Evolutionary conservation across 495 filamentous ascomycete genomes (phyloP).

Genomic region (Penicillium herquei): DNA sequence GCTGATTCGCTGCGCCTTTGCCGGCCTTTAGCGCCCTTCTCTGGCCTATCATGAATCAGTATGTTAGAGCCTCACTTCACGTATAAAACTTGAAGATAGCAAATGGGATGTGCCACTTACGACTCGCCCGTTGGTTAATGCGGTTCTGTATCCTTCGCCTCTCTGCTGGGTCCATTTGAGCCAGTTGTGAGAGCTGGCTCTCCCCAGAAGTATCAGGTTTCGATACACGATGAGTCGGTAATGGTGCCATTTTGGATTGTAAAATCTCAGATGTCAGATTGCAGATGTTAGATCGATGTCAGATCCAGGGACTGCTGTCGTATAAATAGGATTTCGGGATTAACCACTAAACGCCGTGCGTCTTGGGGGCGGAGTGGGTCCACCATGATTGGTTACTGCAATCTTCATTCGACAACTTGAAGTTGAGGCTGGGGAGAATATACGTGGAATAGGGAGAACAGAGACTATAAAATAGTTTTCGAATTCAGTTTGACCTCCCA

Average conservation of each 20-base stretch:
- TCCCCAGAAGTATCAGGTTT: neutral
- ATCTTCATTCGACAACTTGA: too few relatives aligned
- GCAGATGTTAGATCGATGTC: neutral
- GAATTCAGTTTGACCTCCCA: too few relatives aligned
- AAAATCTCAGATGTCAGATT: neutral
- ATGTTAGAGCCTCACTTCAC: neutral
- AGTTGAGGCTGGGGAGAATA: too few relatives aligned
- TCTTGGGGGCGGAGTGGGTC: too few relatives aligned
- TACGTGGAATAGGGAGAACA: too few relatives aligned
- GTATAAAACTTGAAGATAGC: neutral
- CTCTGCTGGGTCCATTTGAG: conserved; percentile 10
- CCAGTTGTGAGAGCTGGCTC: neutral
- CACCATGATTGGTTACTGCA: too few relatives aligned
- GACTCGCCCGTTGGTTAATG: conserved; percentile 26
- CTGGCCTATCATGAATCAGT: conserved; percentile 8
- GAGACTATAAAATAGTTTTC: too few relatives aligned
- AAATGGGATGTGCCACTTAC: conserved; percentile 13
- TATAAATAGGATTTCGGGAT: neutral
- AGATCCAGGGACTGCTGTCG: neutral
- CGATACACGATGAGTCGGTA: neutral
- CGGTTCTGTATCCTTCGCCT: conserved; percentile 25
- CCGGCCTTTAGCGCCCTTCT: conserved; percentile 12
- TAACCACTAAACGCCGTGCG: neutral
- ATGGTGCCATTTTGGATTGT: neutral
- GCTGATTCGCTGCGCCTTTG: neutral